Base-by-base conservation (phyloP, 2,329 filamentous ascomycete genomes). In the Monosporascus sp. region DNA sequence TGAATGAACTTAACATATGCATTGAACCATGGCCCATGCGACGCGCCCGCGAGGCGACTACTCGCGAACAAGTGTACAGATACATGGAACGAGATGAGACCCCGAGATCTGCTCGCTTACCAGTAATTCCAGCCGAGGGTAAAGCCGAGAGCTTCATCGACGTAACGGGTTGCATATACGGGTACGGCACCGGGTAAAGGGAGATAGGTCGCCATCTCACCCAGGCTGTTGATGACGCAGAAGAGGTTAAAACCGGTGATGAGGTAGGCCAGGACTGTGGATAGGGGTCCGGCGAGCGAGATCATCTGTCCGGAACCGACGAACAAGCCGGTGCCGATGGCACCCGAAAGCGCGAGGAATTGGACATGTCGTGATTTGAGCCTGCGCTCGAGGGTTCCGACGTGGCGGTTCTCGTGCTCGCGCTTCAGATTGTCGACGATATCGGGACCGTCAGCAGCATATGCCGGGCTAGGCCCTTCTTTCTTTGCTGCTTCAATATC, bases 131-230 rank as follows among this genome's bases (percentile, higher is more conserved):
- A 79, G 11, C 76, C 74, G 20, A 80, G 62, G 1, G 76, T 74
- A 50, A 78, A 80, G 35, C 73, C 76, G 8, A 76, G 67, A 1
- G 74, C 73, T 37, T 74, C 72, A 52, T 77, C 74, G 48, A 77
- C 74, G 53, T 72, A 78, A n/a, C 75, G 71, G 18, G 73, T 67
- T 9, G 76, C 76, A 49, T 78, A 80, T 24, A 77, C 67, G 5
- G 76, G 73, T 7, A 80, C 74, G 5, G 77, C 77, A n/a, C 78
- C 77, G 27, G 80, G 73, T 57, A 84, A 67, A 3, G 83, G 80
- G 50, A 87, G 76, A 72, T 82, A 85, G 35, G 83, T 77, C 22
- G 82, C 80, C 72, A 86, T 80, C 67, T 83, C 80, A 20, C 76
- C 77, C 51, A 85, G 77, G 62, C 69, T 68, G 56, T 71, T 69